These are phyloP conservation scores for Candida odintsovae DNA, from an alignment of 805 yeast genomes.

Conservation along the genomic window DNA sequence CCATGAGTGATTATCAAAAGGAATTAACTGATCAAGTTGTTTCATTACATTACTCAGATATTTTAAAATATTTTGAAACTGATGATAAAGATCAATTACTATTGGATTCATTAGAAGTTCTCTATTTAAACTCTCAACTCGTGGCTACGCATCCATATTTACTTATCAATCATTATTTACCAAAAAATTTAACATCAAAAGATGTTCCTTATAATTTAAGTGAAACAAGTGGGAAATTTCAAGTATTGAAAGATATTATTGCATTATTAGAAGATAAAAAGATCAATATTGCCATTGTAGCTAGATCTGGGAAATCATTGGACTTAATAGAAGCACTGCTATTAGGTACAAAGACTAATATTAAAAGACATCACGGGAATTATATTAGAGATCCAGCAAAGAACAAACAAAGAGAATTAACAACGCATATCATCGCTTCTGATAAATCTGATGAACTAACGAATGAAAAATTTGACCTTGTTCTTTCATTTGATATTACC, in stretches of 20 bases:
- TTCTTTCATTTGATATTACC: slow-evolving; percentile 60
- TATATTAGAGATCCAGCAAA: slow-evolving; percentile 47
- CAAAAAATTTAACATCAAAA: slow-evolving; percentile 65
- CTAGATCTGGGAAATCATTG: slow-evolving; percentile 60
- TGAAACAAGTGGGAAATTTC: slow-evolving; percentile 81
- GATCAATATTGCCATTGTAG: slow-evolving; percentile 62
- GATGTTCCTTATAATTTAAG: slow-evolving; percentile 67
- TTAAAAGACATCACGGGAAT: slow-evolving; percentile 58
- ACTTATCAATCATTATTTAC: slow-evolving; percentile 78
- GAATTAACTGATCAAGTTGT: slow-evolving; percentile 89
- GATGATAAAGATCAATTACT: slow-evolving; percentile 48
- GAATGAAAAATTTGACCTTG: slow-evolving; percentile 41
- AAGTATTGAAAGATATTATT: slow-evolving; percentile 58
- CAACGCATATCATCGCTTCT: slow-evolving; percentile 18
- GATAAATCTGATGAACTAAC: slow-evolving; percentile 8
- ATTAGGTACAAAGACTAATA: slow-evolving; percentile 51
- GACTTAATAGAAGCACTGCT: slow-evolving; percentile 72
- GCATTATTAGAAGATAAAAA: slow-evolving; percentile 41
- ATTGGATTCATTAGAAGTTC: slow-evolving; percentile 68
- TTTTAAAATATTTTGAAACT: slow-evolving; percentile 75
- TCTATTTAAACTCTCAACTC: slow-evolving; percentile 68
- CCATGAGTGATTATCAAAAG: slow-evolving; percentile 80
- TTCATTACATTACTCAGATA: slow-evolving; percentile 86
- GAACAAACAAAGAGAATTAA: slow-evolving; percentile 22
- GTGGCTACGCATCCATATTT: slow-evolving; percentile 89